Base-by-base conservation (phyloP, 2,329 filamentous ascomycete genomes). In the Spiromastix sp. region DNA sequence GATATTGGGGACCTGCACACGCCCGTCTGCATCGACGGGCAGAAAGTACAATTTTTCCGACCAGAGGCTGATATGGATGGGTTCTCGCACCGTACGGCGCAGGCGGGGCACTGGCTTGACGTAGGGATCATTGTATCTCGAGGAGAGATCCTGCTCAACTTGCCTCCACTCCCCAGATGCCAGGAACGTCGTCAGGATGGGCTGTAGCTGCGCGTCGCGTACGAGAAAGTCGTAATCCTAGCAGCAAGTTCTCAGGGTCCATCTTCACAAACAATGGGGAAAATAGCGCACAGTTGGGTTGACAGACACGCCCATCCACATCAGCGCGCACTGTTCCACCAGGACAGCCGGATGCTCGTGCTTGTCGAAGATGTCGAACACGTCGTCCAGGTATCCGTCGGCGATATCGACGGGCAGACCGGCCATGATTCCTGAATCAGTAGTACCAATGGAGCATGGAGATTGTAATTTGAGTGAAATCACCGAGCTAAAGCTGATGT, bases 181-280 rank as follows among this genome's bases (percentile, higher is more conserved):
- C 19, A 30, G 18, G 17, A 36, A 30, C 15, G 27, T 20, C 5
- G 27, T 8, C 17, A 36, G n/a, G 12, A 36, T 36, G 13, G 18
- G 15, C 3, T 36, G 26, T n/a, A 36, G 25, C 11, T 36, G 34
- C 12, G 34, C 24, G 13, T 18, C 20, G 12, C 34, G 18, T 8
- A 36, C 27, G 19, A 30, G 34, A 20, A 36, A 30, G 18, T 36
- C 34, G n/a, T 36, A 25, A 8, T 36, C 34, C 27, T 30, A 30
- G 10, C 15, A 8, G 6, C 15, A 24, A 13, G 16, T 7, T 27
- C 8, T 16, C 17, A 5, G 5, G 4, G 18, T 9, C 15, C 6
- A 19, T 10, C 12, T 27, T 20, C 16, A 20, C 22, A 11, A 4
- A 34, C 11, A n/a, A 10, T 20, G 13, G 25, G 24, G 15, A 7